Percentiles rank a stretch among this genome's conserved stretches.
Evolutionary conservation across 163 green algal species (phyloP).

Genomic region (Botryococcus braunii): DNA sequence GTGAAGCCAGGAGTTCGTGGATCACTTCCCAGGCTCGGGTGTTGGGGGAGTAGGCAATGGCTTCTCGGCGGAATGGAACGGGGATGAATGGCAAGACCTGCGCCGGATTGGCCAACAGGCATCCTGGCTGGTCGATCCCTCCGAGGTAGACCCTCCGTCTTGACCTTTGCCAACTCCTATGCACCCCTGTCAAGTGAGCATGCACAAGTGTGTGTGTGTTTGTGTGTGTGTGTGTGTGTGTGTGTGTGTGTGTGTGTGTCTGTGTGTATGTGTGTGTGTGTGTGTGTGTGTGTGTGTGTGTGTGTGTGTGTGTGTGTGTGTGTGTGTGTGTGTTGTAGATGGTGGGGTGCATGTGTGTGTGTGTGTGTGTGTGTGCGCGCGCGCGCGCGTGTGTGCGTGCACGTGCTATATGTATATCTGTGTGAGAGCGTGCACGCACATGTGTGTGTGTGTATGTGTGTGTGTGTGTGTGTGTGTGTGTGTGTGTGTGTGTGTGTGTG

Average conservation of each 20-base stretch:
- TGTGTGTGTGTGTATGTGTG: neutral
- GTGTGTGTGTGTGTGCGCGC: neutral
- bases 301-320: too few species aligned
- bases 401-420: neutral
- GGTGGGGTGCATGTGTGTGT: too few species aligned
- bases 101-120: slow-evolving; percentile 14
- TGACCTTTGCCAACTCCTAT: neutral
- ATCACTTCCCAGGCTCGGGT: too few species aligned
- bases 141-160: slow-evolving; percentile 11
- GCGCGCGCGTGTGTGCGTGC: neutral
- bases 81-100: slow-evolving; percentile 20
- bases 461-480: neutral
- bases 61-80: too few species aligned
- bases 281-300: too few species aligned
- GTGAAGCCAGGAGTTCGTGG: too few species aligned
- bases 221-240: neutral
- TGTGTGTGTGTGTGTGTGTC: too few species aligned
- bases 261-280: neutral
- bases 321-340: too few species aligned
- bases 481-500: too few species aligned
- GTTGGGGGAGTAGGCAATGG: too few species aligned
- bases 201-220: neutral
- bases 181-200: neutral
- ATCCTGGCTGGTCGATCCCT: slow-evolving; percentile 34
- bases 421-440: neutral